Conservation (phyloP, 192 early-diverging fungal genomes). For the Linnemannia schmuckeri region DNA sequence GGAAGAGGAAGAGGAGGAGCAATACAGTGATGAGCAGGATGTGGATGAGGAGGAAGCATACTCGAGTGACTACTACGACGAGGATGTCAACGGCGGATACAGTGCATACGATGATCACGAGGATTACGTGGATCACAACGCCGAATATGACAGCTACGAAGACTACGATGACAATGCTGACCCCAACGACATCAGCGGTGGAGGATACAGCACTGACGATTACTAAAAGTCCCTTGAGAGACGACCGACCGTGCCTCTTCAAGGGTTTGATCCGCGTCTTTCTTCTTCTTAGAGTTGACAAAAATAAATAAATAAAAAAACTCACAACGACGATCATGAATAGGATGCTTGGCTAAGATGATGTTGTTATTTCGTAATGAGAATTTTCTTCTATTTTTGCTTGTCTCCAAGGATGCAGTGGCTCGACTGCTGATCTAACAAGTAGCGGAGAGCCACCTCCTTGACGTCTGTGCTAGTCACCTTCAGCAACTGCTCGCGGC, state of each 20-base stretch:
- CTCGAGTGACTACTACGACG: not conserved
- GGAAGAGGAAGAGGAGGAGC: not conserved
- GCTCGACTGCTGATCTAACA: conserved; percentile 54
- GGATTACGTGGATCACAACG: not conserved
- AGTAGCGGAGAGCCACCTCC: conserved; percentile 77
- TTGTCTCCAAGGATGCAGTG: conserved; percentile 51
- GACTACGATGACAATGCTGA: not conserved
- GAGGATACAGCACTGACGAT: not conserved
- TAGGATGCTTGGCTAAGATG: not conserved
- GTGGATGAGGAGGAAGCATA: not conserved
- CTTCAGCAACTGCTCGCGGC: conserved; percentile 81
- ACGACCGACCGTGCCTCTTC: not conserved
- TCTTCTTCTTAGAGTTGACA: not conserved
- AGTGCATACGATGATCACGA: not conserved
- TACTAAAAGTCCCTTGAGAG: not conserved
- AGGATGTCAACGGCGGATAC: not conserved
- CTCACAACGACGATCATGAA: not conserved
- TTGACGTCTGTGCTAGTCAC: conserved; percentile 78
- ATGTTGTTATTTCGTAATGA: not conserved
- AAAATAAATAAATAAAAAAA: not conserved
- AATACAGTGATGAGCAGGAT: not conserved
- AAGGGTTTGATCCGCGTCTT: not conserved
- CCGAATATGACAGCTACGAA: not conserved
- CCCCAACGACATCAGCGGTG: not conserved
- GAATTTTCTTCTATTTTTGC: conserved; percentile 11